A percentile compares a stretch with the other conserved stretches of the same genome.
phyloP scores from a whole-genome alignment of 345 rosid species.

The Sonneratia caseolaris region DNA sequence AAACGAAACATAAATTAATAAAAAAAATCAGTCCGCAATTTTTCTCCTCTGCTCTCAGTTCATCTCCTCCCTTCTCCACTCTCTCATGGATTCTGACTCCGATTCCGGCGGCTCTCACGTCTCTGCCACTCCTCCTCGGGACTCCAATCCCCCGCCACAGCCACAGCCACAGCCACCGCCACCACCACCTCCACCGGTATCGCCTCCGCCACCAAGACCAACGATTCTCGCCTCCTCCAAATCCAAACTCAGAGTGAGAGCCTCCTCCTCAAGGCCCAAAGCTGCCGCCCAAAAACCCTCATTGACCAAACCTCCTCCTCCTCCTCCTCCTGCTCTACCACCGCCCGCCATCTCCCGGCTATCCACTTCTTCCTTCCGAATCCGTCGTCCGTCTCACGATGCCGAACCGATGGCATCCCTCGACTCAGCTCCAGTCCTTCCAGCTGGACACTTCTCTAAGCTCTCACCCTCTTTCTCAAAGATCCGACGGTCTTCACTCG shows the following conservation, averaged over 20 bases:
- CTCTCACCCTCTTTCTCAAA: conserved; percentile 48
- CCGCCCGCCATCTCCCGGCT: conserved; percentile 17
- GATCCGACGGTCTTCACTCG: conserved; percentile 34
- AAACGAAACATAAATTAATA: conserved; percentile 2
- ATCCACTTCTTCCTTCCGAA: conserved; percentile 46
- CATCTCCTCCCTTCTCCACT: neutral
- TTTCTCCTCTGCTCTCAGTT: neutral
- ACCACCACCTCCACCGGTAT: neutral
- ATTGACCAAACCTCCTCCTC: conserved; percentile 8
- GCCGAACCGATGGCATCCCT: conserved; percentile 11
- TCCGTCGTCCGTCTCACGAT: conserved; percentile 33
- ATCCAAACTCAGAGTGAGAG: conserved; percentile 14
- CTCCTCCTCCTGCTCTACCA: conserved; percentile 11
- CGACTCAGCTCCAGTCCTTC: conserved; percentile 33
- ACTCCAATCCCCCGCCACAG: conserved; percentile 19
- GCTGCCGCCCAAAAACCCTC: conserved; percentile 18
- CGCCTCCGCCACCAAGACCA: conserved; percentile 7
- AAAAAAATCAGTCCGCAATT: neutral
- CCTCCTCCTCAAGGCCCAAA: conserved; percentile 21
- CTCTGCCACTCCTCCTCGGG: conserved; percentile 86
- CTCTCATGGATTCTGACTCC: conserved; percentile 60
- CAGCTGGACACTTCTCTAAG: conserved; percentile 49
- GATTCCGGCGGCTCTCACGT: conserved; percentile 83
- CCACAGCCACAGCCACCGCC: conserved; percentile 9
- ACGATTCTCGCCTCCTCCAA: conserved; percentile 14